Percentiles rank a stretch among this genome's conserved stretches.
Evolutionary conservation across 2,329 filamentous ascomycete species (phyloP).

Genomic region (Claviceps digitariae): DNA sequence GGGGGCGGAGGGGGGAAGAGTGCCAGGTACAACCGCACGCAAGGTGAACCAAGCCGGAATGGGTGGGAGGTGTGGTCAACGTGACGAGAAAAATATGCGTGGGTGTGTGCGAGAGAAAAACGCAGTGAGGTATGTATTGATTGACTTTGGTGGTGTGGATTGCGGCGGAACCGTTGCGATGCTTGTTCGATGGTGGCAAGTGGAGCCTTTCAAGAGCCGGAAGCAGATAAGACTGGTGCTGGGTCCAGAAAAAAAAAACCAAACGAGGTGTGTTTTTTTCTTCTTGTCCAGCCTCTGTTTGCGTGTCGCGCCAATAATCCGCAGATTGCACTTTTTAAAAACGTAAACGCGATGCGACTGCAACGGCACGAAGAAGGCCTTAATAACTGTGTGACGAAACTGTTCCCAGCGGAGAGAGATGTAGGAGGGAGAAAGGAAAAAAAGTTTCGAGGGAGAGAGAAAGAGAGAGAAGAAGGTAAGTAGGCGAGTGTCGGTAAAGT

Average conservation of each 20-base stretch:
- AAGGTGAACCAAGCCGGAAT: constrained; percentile 13
- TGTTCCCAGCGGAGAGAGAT: constrained; percentile 5
- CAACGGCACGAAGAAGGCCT: constrained; percentile 1
- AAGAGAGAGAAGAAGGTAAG: constrained; percentile 7
- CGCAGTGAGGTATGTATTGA: neutral
- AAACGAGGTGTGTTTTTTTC: constrained; percentile 8
- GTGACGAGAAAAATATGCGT: constrained; percentile 4
- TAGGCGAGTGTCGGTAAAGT: constrained; percentile 7
- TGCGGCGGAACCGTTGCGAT: constrained; percentile 12
- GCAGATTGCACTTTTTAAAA: constrained; percentile 4
- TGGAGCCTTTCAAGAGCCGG: constrained; percentile 13
- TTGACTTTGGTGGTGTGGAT: constrained; percentile 8
- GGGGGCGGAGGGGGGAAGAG: constrained; percentile 8
- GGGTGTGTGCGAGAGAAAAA: constrained; percentile 3
- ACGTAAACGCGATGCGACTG: constrained; percentile 10
- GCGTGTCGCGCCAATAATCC: constrained; percentile 7
- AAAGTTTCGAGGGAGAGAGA: constrained; percentile 12
- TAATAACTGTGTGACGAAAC: constrained; percentile 3
- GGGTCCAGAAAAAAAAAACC: constrained; percentile 11
- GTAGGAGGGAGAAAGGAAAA: constrained; percentile 11
- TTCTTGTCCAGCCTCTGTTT: constrained; percentile 6
- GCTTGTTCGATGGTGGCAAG: constrained; percentile 12
- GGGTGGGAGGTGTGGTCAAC: constrained; percentile 13
- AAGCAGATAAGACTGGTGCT: constrained; percentile 13
- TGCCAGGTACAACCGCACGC: constrained; percentile 12